These are phyloP conservation scores for Fusarium marasasianum DNA, from an alignment of 2,329 filamentous ascomycete species.

Conservation along the genomic window DNA sequence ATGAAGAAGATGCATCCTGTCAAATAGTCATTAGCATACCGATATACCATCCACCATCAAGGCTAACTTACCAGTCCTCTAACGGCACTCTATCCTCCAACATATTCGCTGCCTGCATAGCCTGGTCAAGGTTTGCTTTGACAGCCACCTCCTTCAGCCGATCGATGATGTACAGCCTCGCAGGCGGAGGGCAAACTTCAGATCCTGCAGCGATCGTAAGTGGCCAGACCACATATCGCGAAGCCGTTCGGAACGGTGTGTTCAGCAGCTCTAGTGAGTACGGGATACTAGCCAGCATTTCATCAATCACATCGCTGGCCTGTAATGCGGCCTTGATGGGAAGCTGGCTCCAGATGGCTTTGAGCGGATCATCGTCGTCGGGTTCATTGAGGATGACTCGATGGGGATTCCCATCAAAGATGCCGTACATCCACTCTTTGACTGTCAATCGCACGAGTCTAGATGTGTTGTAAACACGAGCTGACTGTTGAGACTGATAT, in stretches of 20 bases:
- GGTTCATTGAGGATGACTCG: background rate
- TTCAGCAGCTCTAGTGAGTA: background rate
- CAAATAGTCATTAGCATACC: background rate
- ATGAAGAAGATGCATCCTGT: constrained; percentile 8
- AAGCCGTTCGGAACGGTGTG: background rate
- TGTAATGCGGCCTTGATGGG: background rate
- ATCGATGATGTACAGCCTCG: constrained; percentile 1
- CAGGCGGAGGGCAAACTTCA: background rate
- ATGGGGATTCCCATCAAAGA: background rate
- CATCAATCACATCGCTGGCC: background rate
- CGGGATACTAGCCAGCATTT: background rate
- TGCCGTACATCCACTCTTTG: background rate
- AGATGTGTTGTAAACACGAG: background rate
- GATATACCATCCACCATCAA: background rate
- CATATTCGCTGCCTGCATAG: constrained; percentile 2
- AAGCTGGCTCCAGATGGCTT: background rate
- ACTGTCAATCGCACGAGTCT: background rate
- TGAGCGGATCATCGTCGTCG: background rate
- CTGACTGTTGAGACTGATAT: background rate
- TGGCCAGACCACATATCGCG: background rate
- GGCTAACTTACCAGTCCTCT: background rate
- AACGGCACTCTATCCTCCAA: background rate
- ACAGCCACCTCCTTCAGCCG: background rate
- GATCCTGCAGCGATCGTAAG: background rate
- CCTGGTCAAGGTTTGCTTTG: background rate